Evolutionary conservation across 768 basidiomycete species (phyloP).

Genomic region (Coprinopsis sp.): DNA sequence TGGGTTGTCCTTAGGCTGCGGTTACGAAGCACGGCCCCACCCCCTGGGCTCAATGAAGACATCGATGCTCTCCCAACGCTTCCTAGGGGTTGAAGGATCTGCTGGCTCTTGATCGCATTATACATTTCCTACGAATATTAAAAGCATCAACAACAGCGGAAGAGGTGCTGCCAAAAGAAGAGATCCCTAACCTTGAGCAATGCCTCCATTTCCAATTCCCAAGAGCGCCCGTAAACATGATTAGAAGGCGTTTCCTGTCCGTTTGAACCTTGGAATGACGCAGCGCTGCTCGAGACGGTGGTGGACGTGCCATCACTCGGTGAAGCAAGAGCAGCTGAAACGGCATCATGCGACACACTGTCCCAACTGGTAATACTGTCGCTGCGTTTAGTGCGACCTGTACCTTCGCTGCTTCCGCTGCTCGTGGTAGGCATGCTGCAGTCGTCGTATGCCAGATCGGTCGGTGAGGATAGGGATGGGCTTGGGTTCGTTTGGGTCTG

Average conservation of each 20-base stretch:
- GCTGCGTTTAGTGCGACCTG: conserved; percentile 65
- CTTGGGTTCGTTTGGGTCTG: conserved; percentile 69
- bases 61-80: conserved; percentile 43
- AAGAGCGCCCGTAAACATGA: conserved; percentile 56
- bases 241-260: conserved; percentile 26
- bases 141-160: conserved; percentile 1
- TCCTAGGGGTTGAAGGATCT: conserved; percentile 79
- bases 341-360: conserved; percentile 62
- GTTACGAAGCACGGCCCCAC: conserved; percentile 49
- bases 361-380: conserved; percentile 85
- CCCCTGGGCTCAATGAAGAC: conserved; percentile 55
- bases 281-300: conserved; percentile 51
- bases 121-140: conserved; percentile 76
- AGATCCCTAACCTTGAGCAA: conserved; percentile 64
- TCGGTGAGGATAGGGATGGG: conserved; percentile 38
- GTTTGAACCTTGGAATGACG: conserved; percentile 55
- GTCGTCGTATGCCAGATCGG: conserved; percentile 64
- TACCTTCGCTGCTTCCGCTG: conserved; percentile 54
- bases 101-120: conserved; percentile 82
- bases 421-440: conserved; percentile 52
- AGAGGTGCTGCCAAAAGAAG: not conserved
- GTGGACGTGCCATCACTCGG: conserved; percentile 17
- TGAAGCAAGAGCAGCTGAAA: conserved; percentile 34
- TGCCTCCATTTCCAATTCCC: conserved; percentile 85
- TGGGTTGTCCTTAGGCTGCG: conserved; percentile 62